These are phyloP conservation scores for Saccharomycopsis malanga DNA, from an alignment of 805 yeast species.

Conservation along the genomic window DNA sequence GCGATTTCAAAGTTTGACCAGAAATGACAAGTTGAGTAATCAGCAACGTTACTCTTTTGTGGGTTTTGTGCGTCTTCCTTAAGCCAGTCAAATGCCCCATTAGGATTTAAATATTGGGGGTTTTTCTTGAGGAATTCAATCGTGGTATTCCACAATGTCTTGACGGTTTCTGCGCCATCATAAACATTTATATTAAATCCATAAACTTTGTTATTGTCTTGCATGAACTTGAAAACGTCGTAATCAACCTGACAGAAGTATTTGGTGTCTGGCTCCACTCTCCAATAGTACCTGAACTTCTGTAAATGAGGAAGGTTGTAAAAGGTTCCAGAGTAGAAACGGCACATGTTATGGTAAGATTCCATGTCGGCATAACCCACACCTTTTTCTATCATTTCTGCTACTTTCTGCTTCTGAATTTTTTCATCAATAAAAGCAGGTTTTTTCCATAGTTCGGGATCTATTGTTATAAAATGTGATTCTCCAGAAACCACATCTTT, in stretches of 20 bases:
- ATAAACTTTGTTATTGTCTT: constrained; percentile 56
- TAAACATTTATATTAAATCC: constrained; percentile 67
- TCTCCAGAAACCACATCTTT: constrained; percentile 31
- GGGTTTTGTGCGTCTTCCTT: constrained; percentile 52
- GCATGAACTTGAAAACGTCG: constrained; percentile 72
- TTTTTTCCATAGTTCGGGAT: constrained; percentile 48
- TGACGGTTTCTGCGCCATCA: constrained; percentile 60
- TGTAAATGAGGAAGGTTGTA: constrained; percentile 56
- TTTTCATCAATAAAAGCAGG: constrained; percentile 49
- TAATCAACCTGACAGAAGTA: constrained; percentile 66
- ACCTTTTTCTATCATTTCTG: constrained; percentile 33
- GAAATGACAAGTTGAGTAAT: constrained; percentile 67
- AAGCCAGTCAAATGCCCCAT: constrained; percentile 59
- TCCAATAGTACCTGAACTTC: constrained; percentile 68
- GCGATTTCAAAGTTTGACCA: constrained; percentile 90
- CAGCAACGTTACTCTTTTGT: constrained; percentile 35
- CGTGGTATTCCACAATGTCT: constrained; percentile 64
- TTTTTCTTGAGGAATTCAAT: constrained; percentile 47
- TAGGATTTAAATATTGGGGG: constrained; percentile 51
- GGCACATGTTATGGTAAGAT: constrained; percentile 80
- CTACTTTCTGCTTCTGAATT: constrained; percentile 36
- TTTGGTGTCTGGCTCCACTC: constrained; percentile 68
- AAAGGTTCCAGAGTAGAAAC: constrained; percentile 63
- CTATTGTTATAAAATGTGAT: constrained; percentile 39
- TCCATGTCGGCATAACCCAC: constrained; percentile 54